phyloP scores from a whole-genome alignment of 164 flowering plant genomes.

The Vitis amurensis region DNA sequence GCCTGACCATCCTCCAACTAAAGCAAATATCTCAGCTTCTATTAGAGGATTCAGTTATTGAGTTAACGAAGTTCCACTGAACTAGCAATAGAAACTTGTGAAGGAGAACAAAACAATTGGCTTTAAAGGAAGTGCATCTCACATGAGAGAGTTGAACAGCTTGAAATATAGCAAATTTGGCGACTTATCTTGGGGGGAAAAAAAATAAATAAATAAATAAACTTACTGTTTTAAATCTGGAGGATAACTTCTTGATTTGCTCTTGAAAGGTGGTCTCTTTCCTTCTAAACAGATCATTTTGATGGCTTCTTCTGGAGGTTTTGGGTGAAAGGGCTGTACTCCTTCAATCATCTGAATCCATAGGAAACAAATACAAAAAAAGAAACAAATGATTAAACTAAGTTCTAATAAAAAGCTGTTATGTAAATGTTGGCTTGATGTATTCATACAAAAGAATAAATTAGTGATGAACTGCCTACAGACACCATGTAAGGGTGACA shows the following conservation, averaged over 20 bases:
- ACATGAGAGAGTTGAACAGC: background rate
- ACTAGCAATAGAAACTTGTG: background rate
- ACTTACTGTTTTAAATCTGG: conserved; percentile 84
- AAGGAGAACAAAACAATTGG: background rate
- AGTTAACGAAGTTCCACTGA: background rate
- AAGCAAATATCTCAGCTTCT: too few species aligned
- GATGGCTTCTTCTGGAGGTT: conserved; percentile 70
- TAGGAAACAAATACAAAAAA: conserved; percentile 3
- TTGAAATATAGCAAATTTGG: background rate
- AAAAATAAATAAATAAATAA: background rate
- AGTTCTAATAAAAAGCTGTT: background rate
- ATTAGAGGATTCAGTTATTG: too few species aligned
- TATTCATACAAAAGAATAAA: background rate
- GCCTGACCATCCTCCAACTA: too few species aligned
- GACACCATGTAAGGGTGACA: too few species aligned
- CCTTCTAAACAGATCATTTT: conserved; percentile 69
- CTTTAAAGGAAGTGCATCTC: background rate
- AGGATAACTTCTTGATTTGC: conserved; percentile 68
- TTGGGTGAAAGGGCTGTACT: conserved; percentile 74
- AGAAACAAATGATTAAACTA: background rate
- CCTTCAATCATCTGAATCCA: conserved; percentile 87
- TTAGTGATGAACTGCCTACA: too few species aligned
- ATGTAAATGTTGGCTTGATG: background rate
- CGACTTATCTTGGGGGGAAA: background rate
- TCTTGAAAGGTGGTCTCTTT: conserved; percentile 69